Evolutionary conservation across 495 filamentous ascomycete genomes (phyloP).

Genomic region (Penicillium argentinense): DNA sequence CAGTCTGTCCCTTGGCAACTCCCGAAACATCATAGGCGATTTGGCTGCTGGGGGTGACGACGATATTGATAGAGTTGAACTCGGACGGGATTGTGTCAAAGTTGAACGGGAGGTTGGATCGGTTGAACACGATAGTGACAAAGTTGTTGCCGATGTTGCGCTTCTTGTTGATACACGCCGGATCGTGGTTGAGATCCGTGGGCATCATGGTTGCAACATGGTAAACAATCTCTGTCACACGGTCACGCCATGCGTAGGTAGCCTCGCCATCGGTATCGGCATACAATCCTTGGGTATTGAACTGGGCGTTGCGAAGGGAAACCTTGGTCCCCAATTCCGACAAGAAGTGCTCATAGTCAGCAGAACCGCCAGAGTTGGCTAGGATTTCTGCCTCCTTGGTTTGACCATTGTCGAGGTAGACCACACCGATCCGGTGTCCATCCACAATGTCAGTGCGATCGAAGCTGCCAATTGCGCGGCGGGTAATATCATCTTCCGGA

Average conservation of each 20-base stretch:
- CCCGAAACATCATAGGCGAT: conserved; percentile 32
- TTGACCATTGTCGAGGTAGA: conserved; percentile 87
- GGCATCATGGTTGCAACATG: conserved; percentile 98
- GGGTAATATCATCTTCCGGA: conserved; percentile 77
- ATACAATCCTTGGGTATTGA: conserved; percentile 95
- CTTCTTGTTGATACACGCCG: conserved; percentile 81
- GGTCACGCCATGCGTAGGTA: conserved; percentile 89
- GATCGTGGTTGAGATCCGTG: conserved; percentile 72
- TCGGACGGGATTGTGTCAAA: conserved; percentile 91
- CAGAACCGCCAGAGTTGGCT: conserved; percentile 75
- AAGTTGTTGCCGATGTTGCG: conserved; percentile 96
- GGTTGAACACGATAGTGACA: conserved; percentile 97
- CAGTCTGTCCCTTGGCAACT: conserved; percentile 17
- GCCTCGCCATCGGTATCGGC: conserved; percentile 78
- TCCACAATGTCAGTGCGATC: conserved; percentile 90
- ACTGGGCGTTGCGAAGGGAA: conserved; percentile 72
- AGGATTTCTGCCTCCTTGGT: conserved; percentile 79
- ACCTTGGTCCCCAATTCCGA: conserved; percentile 77
- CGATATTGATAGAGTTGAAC: conserved; percentile 95
- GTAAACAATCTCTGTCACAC: conserved; percentile 92
- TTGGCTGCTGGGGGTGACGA: conserved; percentile 82
- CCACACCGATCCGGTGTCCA: conserved; percentile 90
- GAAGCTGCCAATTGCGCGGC: conserved; percentile 73
- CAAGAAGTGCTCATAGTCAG: conserved; percentile 83
- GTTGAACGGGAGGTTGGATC: conserved; percentile 80